Base-by-base conservation (phyloP, 2,329 filamentous ascomycete genomes). In the Nemania bipapillata region DNA sequence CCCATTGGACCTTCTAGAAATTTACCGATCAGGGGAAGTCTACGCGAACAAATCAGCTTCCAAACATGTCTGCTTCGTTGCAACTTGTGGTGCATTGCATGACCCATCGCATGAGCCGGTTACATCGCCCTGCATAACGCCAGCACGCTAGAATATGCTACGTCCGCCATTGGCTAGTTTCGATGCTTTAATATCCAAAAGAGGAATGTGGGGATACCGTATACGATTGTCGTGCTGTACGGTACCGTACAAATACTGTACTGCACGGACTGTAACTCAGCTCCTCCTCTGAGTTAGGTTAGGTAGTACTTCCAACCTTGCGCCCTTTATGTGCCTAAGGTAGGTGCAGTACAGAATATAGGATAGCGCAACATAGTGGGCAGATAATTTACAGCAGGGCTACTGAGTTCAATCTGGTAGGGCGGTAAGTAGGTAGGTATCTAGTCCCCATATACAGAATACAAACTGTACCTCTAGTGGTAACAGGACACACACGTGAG, bases 11-110 rank as follows among this genome's bases (percentile, higher is more conserved):
- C 47, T 66, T 69, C 63, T 63, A 64, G 63, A 69, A 67, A 32
- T 20, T 64, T 64, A 30, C 64, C 45, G 32, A 47, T 67, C 62
- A 47, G 20, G 59, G 67, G 64, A 69, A 63, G 59, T 69, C 59
- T 55, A 69, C 47, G 67, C 67, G 67, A 67, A 45, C 49, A 26
- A 53, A 53, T 62, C 30, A 42, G 12, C 42, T 11, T 24, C 42
- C 15, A 37, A 53, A 26, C 28, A 30, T 53, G 52, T 50, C 47
- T 50, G 24, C 24, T 28, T 50, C 47, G 47, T 50, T 15, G 47
- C 24, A 4, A 28, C 47, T 24, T 50, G n/a, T n/a, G 8, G 47
- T 9, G 22, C 47, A 28, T 50, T 26, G 47, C 47, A 50, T 50
- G 47, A 26, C 40, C 40, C 57, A 40, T 55, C 32, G 59, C 62